Base-by-base conservation (phyloP, 2,329 filamentous ascomycete species). In the Pleurostoma richardsiae region DNA sequence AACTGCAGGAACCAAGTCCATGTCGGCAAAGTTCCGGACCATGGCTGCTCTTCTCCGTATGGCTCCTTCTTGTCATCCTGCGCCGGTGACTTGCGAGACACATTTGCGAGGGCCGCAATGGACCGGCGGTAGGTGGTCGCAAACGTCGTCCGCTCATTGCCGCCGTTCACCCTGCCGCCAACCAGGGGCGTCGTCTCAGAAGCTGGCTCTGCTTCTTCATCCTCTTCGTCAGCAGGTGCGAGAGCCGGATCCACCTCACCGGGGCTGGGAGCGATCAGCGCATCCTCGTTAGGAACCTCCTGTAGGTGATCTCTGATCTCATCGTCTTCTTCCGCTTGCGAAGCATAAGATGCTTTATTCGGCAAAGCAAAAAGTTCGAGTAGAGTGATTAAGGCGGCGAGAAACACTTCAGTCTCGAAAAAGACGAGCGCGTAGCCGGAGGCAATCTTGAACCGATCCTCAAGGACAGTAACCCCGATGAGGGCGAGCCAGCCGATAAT, bases 1-100 rank as follows among this genome's bases (percentile, higher is more conserved):
- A 96, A 85, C 59, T 99, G 91, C 19, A 95, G 56, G 39, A 94
- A 66, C 94, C 94, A 99, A 19, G 87, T 83, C 86, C 87, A 96
- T 40, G 77, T 80, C 1, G 90, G 89, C 45, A 97, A 70, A 36
- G 77, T 77, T 4, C 79, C 79, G 44, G 90, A 95, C 94, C 94
- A 99, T 10, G 77, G 70, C 64, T 97, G 94, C 61, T 97, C 94
- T 45, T 80, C 71, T 10, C 79, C 79, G 59, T 85, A 90, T 1
- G 74, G 67, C 46, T 69, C 56, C 3, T 62, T 49, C 48, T 47
- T 56, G 11, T 52, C 55, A 52, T 51, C 52, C 30, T 49, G n/a
- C 2, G 29, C 53, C 36, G 49, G 43, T 30, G 56, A 51, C 44
- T 51, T 53, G 46, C 51, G 54, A 30, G 30, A 51, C 46, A 29